Evolutionary conservation across 2,329 filamentous ascomycete species (phyloP).

Genomic region (Alternaria gaisen): DNA sequence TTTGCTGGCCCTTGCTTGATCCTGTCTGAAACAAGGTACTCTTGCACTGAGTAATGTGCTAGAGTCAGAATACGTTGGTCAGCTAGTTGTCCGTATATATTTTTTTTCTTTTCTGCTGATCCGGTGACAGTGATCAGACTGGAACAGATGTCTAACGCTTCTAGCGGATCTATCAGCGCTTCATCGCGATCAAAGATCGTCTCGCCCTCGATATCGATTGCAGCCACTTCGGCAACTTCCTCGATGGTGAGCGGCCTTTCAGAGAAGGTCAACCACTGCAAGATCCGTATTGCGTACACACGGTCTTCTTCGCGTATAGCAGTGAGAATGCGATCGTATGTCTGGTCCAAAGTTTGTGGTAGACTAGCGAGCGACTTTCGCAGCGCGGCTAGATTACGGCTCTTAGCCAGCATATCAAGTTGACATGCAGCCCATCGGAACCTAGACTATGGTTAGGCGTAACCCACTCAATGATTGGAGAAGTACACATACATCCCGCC

Average conservation of each 20-base stretch:
- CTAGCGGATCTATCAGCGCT: constrained; percentile 46
- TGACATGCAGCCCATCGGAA: constrained; percentile 42
- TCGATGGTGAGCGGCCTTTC: constrained; percentile 26
- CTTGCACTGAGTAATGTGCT: not conserved
- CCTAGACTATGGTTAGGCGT: constrained; percentile 25
- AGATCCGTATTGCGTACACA: constrained; percentile 30
- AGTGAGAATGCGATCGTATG: constrained; percentile 39
- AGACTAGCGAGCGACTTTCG: constrained; percentile 29
- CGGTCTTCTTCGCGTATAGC: constrained; percentile 27
- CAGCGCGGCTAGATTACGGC: constrained; percentile 29
- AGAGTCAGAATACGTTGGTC: not conserved
- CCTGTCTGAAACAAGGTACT: not conserved
- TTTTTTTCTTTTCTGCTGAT: too few relatives aligned
- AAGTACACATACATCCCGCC: constrained; percentile 33
- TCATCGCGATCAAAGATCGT: constrained; percentile 46
- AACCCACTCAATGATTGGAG: not conserved
- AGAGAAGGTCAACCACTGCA: constrained; percentile 40
- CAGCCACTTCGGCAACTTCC: constrained; percentile 38
- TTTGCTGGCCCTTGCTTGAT: not conserved
- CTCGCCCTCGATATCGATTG: constrained; percentile 34
- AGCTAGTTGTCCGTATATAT: not conserved
- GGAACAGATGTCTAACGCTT: constrained; percentile 42
- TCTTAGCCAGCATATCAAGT: constrained; percentile 31
- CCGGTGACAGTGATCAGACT: constrained; percentile 40
- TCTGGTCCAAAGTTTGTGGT: constrained; percentile 37